Base-by-base conservation (phyloP, 2,329 filamentous ascomycete genomes). In the Aspergillus fructus region DNA sequence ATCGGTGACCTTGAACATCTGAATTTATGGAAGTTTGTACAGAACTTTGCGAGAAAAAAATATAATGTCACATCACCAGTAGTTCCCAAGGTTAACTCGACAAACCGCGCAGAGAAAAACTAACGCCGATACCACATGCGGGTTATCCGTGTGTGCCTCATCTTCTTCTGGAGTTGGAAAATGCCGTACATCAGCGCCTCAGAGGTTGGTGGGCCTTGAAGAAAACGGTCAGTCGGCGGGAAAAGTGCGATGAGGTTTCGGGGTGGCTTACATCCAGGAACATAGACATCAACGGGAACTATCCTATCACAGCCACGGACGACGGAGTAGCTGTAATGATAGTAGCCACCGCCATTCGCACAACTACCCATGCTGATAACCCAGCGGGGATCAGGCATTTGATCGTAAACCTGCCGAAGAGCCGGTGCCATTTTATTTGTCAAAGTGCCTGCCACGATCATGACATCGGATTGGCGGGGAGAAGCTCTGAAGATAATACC, bases 361-460 rank as follows among this genome's bases (percentile, higher is more conserved):
- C 90, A 93, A 70, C 87, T 90, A 21, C 90, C 90, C 90, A 93
- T 93, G 69, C 87, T 90, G 69, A 89, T 85, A 53, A 93, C 91
- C 91, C 91, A 96, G 68, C 90, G 85, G 37, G 91, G 92, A 48
- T 96, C 92, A 46, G 92, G 92, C 91, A 96, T 96, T 81, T 96
- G 92, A 76, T 96, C 92, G 79, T 96, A 96, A 61, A 96, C 89
- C 78, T 94, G 90, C 75, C 92, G 84, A 71, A 96, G 80, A 34
- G 92, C 92, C 2, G 92, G 91, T 1, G 91, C 91, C 92, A 96
- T 96, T 82, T 96, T 96, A 83, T 96, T 96, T 66, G 91, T 96
- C 61, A 96, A 84, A 30, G 92, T 96, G 59, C 92, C 92, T 24
- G 92, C 91, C 21, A 96, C 91, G 68, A 96, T 94, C 91, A 96